These are phyloP conservation scores for Prunus armeniaca DNA, from an alignment of 306 rosid species.

Conservation along the genomic window DNA sequence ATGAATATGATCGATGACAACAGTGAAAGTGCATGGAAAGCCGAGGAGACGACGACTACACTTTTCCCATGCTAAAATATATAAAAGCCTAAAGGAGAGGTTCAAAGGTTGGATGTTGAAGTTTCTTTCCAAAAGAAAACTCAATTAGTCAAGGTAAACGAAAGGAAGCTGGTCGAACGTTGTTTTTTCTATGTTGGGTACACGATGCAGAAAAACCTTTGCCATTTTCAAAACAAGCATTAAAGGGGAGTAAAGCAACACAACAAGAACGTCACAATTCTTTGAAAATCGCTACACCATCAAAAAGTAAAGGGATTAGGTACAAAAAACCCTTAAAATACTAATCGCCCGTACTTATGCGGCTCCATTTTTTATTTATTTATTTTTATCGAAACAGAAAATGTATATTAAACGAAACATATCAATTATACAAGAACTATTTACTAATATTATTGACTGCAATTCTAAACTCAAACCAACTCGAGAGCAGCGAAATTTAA, in stretches of 20 bases:
- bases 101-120: constrained; percentile 33
- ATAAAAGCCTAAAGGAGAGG: constrained; percentile 1
- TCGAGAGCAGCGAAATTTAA: no score
- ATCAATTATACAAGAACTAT: background rate
- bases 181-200: constrained; percentile 32
- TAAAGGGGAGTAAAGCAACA: constrained; percentile 36
- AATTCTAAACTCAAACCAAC: no score
- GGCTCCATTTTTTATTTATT: background rate
- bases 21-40: constrained; percentile 9
- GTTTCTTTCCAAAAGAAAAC: constrained; percentile 39
- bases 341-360: constrained; percentile 1
- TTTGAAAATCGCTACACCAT: constrained; percentile 35
- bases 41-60: constrained; percentile 6
- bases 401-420: no score
- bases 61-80: constrained; percentile 1
- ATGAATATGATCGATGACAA: background rate
- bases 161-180: constrained; percentile 40
- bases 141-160: constrained; percentile 50
- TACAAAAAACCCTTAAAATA: background rate
- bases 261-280: constrained; percentile 42
- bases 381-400: background rate
- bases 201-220: constrained; percentile 9
- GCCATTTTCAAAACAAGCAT: constrained; percentile 43
- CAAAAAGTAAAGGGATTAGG: constrained; percentile 5
- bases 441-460: no score